Conservation (phyloP, 2,329 filamentous ascomycete genomes). For the Drechmeria coniospora region DNA sequence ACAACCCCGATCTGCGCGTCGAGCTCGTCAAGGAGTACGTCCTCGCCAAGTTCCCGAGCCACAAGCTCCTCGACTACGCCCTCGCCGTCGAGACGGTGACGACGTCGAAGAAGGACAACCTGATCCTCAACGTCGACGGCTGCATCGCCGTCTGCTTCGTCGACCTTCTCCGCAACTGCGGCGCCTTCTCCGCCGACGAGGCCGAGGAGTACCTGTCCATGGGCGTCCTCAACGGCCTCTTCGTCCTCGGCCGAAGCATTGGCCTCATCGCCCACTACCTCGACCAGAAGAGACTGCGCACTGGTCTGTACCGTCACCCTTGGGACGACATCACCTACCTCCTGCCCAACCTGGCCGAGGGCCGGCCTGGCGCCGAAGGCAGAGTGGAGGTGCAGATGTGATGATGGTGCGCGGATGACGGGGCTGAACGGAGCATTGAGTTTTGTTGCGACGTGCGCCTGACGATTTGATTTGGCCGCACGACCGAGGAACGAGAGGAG, state of each 20-base stretch:
- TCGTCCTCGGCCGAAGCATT: slow-evolving; percentile 92
- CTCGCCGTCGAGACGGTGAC: slow-evolving; percentile 96
- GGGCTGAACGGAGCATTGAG: no score
- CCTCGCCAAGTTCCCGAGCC: slow-evolving; percentile 89
- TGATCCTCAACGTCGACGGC: slow-evolving; percentile 97
- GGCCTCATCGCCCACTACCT: slow-evolving; percentile 99
- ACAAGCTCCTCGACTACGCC: slow-evolving; percentile 97
- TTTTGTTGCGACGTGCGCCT: slow-evolving; percentile 17
- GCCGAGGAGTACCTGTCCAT: slow-evolving; percentile 97
- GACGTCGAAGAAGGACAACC: slow-evolving; percentile 99
- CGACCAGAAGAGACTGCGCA: slow-evolving; percentile 98
- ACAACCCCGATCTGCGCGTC: slow-evolving; percentile 99
- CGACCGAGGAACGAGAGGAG: slow-evolving; percentile 13
- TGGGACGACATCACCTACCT: slow-evolving; percentile 98
- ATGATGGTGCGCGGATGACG: slow-evolving; percentile 5
- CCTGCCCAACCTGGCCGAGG: slow-evolving; percentile 62
- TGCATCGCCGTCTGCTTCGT: slow-evolving; percentile 98
- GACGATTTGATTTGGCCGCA: slow-evolving; percentile 15
- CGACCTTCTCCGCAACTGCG: slow-evolving; percentile 92
- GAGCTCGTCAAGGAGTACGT: slow-evolving; percentile 99
- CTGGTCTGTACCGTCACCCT: slow-evolving; percentile 95
- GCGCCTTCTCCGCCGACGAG: slow-evolving; percentile 90
- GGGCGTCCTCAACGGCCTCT: slow-evolving; percentile 98
- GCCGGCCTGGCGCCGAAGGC: slow-evolving; percentile 60
- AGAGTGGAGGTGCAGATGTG: slow-evolving; percentile 78